phyloP scores from a whole-genome alignment of 345 rosid genomes.

The Brassica cretica region DNA sequence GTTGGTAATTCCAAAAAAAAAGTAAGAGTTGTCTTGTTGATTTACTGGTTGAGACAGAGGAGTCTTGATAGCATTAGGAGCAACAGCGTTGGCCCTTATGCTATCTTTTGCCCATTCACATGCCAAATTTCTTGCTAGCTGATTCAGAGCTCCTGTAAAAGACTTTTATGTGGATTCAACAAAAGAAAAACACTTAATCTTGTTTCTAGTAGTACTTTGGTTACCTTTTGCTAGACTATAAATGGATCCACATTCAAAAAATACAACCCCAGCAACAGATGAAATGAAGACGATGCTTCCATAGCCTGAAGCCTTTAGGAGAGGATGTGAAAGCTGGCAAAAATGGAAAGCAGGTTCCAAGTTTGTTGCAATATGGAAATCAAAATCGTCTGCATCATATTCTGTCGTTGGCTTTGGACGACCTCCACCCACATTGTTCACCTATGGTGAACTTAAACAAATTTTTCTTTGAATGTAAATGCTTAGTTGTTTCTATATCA shows the following conservation, averaged over 20 bases:
- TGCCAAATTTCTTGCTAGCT: constrained; percentile 56
- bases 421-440: constrained; percentile 53
- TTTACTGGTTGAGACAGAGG: constrained; percentile 40
- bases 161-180: background rate
- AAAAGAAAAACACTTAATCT: background rate
- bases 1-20: background rate
- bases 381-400: constrained; percentile 45
- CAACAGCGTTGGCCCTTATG: constrained; percentile 55
- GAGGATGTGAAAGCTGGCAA: constrained; percentile 57
- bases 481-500: background rate
- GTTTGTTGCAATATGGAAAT: constrained; percentile 44
- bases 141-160: constrained; percentile 48
- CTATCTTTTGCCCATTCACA: constrained; percentile 73
- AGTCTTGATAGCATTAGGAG: constrained; percentile 49
- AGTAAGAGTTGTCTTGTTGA: background rate
- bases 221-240: constrained; percentile 38
- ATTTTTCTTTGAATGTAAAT: background rate
- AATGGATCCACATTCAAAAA: constrained; percentile 29
- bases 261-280: constrained; percentile 39
- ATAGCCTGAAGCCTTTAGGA: constrained; percentile 53
- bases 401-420: constrained; percentile 41
- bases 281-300: constrained; percentile 60
- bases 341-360: constrained; percentile 56
- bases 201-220: background rate
- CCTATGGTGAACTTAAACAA: constrained; percentile 28